Evolutionary conservation across 116 monocot species (phyloP).

Genomic region (Phalaenopsis hybrid): DNA sequence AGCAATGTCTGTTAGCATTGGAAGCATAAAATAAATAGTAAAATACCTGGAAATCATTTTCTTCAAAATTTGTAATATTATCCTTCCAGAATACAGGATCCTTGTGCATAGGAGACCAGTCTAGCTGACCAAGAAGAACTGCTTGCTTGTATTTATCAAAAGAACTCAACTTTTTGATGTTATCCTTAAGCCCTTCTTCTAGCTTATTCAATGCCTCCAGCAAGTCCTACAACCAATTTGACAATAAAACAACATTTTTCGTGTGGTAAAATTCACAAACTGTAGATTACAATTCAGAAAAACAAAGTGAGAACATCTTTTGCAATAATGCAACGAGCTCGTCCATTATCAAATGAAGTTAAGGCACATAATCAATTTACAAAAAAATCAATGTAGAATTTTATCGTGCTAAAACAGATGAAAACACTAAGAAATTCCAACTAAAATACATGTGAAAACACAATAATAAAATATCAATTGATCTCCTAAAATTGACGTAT

Average conservation of each 20-base stretch:
- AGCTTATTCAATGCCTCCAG: slow-evolving; percentile 68
- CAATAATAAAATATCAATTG: background rate
- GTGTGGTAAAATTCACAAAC: background rate
- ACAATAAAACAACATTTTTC: background rate
- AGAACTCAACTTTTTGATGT: slow-evolving; percentile 76
- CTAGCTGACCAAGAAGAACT: slow-evolving; percentile 81
- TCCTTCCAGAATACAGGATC: slow-evolving; percentile 92
- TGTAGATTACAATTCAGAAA: background rate
- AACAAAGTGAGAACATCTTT: background rate
- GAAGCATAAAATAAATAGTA: background rate
- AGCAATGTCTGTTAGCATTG: background rate
- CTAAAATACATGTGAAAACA: no score
- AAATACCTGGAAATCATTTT: slow-evolving; percentile 89
- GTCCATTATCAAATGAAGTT: background rate
- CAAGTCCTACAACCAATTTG: slow-evolving; percentile 52
- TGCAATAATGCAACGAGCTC: background rate
- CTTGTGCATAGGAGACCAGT: slow-evolving; percentile 95
- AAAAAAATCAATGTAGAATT: background rate
- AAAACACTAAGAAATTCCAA: no score
- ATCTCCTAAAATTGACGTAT: background rate
- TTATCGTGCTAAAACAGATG: background rate
- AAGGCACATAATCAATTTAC: background rate
- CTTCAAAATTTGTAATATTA: slow-evolving; percentile 83
- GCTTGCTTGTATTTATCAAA: slow-evolving; percentile 94
- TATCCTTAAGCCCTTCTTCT: slow-evolving; percentile 71